These are phyloP conservation scores for Alternaria triticina DNA, from an alignment of 2,329 filamentous ascomycete species.

Conservation along the genomic window DNA sequence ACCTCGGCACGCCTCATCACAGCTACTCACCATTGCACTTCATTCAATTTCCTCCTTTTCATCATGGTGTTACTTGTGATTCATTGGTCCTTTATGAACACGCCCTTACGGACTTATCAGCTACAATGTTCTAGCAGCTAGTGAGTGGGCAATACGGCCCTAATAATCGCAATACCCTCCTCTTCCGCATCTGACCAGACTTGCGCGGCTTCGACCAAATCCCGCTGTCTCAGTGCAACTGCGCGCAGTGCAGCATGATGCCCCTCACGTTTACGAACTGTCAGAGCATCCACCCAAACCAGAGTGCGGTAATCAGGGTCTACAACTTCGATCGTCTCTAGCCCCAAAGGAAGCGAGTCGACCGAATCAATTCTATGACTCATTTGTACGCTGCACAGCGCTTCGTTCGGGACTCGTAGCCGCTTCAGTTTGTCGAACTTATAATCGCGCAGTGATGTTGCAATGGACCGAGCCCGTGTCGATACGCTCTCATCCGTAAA, in stretches of 20 bases:
- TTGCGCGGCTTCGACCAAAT: background rate
- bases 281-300: background rate
- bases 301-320: background rate
- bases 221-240: background rate
- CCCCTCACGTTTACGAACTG: background rate
- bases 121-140: background rate
- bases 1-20: background rate
- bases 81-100: background rate
- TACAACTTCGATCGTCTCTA: background rate
- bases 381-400: background rate
- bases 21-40: background rate
- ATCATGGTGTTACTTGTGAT: background rate
- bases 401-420: background rate
- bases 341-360: background rate
- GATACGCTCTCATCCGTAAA: background rate
- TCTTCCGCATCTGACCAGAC: background rate
- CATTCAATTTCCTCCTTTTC: background rate
- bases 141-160: background rate
- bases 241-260: background rate
- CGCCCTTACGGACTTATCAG: background rate
- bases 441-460: accelerated
- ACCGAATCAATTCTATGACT: background rate
- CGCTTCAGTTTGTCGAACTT: background rate
- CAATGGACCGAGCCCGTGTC: background rate
- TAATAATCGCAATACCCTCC: background rate